Evolutionary conservation across 148 eudicot genomes (phyloP).

Genomic region (Arbutus unedo): DNA sequence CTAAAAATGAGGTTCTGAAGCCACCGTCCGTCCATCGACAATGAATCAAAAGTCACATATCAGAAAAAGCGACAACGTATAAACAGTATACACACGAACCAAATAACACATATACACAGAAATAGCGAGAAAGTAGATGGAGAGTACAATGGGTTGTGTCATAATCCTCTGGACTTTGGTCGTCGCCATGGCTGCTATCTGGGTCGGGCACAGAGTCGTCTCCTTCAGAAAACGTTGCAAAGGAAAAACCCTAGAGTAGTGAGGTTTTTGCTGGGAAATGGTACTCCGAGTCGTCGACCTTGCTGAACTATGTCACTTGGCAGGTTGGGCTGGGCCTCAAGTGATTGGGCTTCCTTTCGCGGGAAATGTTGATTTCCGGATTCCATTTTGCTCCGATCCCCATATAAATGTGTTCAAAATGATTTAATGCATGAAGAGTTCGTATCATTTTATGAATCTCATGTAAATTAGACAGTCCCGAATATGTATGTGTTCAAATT

Average conservation of each 20-base stretch:
- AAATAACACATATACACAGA: not conserved
- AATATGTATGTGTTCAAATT: no score
- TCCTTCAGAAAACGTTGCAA: conserved; percentile 2
- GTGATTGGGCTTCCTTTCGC: no score
- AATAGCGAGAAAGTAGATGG: not conserved
- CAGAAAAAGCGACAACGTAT: not conserved
- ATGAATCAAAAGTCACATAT: not conserved
- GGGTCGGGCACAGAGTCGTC: not conserved
- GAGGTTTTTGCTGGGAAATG: no score
- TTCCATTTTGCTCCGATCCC: no score
- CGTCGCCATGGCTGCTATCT: conserved; percentile 47
- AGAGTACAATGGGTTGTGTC: conserved; percentile 54
- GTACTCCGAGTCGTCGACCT: not conserved
- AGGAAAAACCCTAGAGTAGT: not conserved
- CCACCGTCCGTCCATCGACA: not conserved
- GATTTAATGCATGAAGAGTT: no score
- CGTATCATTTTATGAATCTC: no score
- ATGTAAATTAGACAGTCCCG: no score
- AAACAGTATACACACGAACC: not conserved
- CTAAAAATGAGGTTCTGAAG: conserved; percentile 57
- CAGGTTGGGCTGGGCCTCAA: not conserved
- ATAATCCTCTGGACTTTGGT: conserved; percentile 58
- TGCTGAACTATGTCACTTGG: no score
- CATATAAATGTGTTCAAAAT: no score
- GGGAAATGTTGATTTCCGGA: no score